A percentile compares a stretch with the other conserved stretches of the same genome.
Conservation (phyloP, 2,329 filamentous ascomycete species). For the Sarocladiaceae sp. region DNA sequence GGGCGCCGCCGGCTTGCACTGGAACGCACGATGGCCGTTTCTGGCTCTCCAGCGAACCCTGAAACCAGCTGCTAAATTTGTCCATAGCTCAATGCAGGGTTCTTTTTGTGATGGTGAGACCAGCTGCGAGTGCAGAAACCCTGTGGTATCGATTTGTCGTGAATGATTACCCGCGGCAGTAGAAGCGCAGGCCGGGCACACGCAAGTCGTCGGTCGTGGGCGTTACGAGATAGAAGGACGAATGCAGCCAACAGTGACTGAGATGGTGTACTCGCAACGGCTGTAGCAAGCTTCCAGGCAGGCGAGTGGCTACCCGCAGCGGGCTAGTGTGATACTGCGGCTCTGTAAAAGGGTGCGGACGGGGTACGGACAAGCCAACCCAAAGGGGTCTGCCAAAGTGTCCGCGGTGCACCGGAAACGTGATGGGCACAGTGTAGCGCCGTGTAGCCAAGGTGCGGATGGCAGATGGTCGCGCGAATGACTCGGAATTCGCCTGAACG, state of each 20-base stretch:
- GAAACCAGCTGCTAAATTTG: constrained; percentile 6
- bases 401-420: constrained; percentile 6
- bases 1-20: constrained; percentile 1
- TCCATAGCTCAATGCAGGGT: not conserved
- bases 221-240: no score
- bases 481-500: not conserved
- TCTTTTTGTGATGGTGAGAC: constrained; percentile 6
- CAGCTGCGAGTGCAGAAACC: not conserved
- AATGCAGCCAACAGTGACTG: not conserved
- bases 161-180: no score
- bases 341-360: constrained; percentile 5
- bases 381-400: not conserved
- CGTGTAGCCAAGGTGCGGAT: not conserved
- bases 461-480: not conserved
- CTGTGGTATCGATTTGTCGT: no score
- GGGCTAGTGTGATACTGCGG: constrained; percentile 1
- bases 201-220: no score
- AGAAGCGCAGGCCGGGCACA: no score
- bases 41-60: not conserved
- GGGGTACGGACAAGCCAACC: not conserved
- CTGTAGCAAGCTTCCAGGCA: not conserved
- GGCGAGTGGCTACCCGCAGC: not conserved
- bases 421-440: not conserved
- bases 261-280: not conserved
- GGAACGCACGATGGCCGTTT: constrained; percentile 7